Evolutionary conservation across 2,329 filamentous ascomycete species (phyloP), one percentile per base, ranked within the genome.

Genomic region (Drechslera avenae): DNA sequence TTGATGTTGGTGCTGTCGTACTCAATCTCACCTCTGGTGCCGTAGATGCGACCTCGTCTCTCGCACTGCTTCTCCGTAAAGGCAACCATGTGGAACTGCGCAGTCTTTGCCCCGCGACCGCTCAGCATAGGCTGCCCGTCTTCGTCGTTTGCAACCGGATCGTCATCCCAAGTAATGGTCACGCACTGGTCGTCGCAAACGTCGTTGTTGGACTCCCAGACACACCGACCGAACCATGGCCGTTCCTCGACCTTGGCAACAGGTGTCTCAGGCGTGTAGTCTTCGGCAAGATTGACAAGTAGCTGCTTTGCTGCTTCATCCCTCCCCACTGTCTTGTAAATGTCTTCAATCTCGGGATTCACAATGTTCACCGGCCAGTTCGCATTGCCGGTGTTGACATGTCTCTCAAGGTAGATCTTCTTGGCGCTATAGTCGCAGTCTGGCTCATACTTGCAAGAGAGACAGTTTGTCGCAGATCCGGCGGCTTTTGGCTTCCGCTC

Each of bases 131-230:
- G 52, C 6, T 36, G 23, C 1, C 59, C 63, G 8, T 62, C 39
- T 2, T 56, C 50, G 26, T 64, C 62, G 0, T 54, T 46, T 8
- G 21, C 39, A 2, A 78, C 58, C 0, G 76, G 76, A 52, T 89
- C 86, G 36, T 95, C 90, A 10, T 91, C 88, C 91, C 93, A 97
- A 3, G 83, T 85, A 44, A 97, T 84, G 0, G 89, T 93, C 16
- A 97, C 94, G 19, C 88, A 83, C 72, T 97, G 93, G 66, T 97
- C 91, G 71, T 99, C 94, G 65, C 87, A 90, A 34, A 97, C 94
- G 66, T 95, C 86, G 74, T 97, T 99, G 75, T 96, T 91, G 4
- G 87, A 80, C 70, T 97, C 94, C 75, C 87, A 97, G 1, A 97
- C 94, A 68, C 94, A 99, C n/a, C 93, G 85, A 0, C 94, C 94